phyloP scores from a whole-genome alignment of 2,329 filamentous ascomycete genomes.

The Pseudocercospora ulei region DNA sequence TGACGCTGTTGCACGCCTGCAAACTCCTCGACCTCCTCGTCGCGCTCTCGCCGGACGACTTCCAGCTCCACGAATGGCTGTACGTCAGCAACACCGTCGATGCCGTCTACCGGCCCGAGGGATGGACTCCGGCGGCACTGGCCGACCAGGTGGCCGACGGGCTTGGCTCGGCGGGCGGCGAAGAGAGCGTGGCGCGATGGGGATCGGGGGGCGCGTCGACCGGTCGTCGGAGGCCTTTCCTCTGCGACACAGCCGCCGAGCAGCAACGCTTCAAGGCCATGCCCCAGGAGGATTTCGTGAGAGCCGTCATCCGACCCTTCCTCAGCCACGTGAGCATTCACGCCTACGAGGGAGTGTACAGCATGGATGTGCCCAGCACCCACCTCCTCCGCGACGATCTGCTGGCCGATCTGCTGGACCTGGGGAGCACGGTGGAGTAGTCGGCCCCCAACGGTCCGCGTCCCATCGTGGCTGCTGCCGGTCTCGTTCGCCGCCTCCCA shows the following conservation, averaged over 20 bases:
- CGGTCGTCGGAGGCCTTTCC: slow-evolving; percentile 31
- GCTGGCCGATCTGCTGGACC: slow-evolving; percentile 31
- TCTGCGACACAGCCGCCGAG: slow-evolving; percentile 48
- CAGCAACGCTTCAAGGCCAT: slow-evolving; percentile 46
- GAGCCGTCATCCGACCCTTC: slow-evolving; percentile 73
- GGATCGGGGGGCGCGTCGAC: background rate
- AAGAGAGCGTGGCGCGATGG: slow-evolving; percentile 23
- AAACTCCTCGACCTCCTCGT: slow-evolving; percentile 88
- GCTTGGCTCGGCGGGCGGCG: slow-evolving; percentile 43
- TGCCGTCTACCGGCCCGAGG: slow-evolving; percentile 71
- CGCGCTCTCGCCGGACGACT: slow-evolving; percentile 80
- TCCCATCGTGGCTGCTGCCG: no score
- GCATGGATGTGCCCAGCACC: slow-evolving; percentile 61
- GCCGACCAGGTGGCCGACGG: slow-evolving; percentile 77
- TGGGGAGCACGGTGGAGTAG: slow-evolving; percentile 44
- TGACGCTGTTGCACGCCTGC: slow-evolving; percentile 76
- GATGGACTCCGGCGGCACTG: slow-evolving; percentile 61
- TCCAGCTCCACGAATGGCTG: slow-evolving; percentile 96
- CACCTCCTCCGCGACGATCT: slow-evolving; percentile 45
- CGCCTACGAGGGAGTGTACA: slow-evolving; percentile 86
- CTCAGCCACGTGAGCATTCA: slow-evolving; percentile 86
- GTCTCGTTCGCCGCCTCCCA: no score
- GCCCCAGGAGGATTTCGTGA: slow-evolving; percentile 54
- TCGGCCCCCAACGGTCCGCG: background rate
- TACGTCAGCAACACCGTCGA: slow-evolving; percentile 97